phyloP scores from a whole-genome alignment of 2,329 filamentous ascomycete genomes.

The Tolypocladium sp. region DNA sequence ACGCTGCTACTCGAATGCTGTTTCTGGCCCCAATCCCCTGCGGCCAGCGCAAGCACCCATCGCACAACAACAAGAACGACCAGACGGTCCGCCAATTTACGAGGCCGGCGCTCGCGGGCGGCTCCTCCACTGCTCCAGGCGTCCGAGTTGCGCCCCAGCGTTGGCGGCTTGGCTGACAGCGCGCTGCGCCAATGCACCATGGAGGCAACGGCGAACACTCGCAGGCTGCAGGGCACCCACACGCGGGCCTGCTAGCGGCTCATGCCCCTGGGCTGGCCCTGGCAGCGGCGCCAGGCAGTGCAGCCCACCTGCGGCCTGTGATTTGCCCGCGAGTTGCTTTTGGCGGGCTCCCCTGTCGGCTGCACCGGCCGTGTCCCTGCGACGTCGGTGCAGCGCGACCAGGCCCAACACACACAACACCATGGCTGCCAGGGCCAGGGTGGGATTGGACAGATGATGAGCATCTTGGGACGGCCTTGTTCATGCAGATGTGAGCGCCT shows the following conservation, averaged over 20 bases:
- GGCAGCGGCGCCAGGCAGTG: slow-evolving; percentile 1
- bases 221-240: background rate
- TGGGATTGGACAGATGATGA: background rate
- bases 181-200: background rate
- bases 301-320: slow-evolving; percentile 1
- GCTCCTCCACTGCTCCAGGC: background rate
- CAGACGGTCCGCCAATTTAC: background rate
- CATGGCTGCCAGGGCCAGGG: background rate
- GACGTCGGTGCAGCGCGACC: background rate
- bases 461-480: background rate
- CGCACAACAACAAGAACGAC: background rate
- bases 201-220: background rate
- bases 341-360: background rate
- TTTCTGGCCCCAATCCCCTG: background rate
- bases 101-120: background rate
- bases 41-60: background rate
- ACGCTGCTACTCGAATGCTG: no score
- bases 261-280: background rate
- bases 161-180: background rate
- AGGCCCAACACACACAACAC: background rate
- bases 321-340: background rate
- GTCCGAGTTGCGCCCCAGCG: background rate
- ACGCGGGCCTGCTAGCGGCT: background rate
- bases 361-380: background rate
- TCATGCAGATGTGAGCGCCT: background rate